Evolutionary conservation across 495 filamentous ascomycete species (phyloP).

Genomic region (Trichocladium antarcticum): DNA sequence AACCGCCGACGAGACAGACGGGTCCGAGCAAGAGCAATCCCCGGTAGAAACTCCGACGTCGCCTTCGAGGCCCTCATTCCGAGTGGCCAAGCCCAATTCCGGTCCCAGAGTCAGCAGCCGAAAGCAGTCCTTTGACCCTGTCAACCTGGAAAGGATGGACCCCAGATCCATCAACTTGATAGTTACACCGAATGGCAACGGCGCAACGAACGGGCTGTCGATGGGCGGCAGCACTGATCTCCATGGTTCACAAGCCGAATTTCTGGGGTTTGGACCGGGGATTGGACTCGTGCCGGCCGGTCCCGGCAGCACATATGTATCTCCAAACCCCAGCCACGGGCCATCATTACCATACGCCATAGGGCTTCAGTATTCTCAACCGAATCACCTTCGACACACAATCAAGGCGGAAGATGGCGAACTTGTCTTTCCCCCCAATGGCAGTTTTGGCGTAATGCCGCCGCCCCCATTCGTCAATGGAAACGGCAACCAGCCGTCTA

Average conservation of each 20-base stretch:
- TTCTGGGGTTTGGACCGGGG: constrained; percentile 1
- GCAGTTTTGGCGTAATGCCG: not conserved
- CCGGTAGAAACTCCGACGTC: constrained; percentile 26
- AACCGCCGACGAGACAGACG: not conserved
- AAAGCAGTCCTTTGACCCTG: constrained; percentile 37
- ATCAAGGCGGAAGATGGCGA: constrained; percentile 14
- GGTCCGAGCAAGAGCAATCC: constrained; percentile 7
- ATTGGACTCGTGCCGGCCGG: constrained; percentile 6
- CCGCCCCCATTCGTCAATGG: constrained; percentile 5
- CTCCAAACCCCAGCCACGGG: constrained; percentile 1
- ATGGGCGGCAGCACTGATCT: constrained; percentile 2
- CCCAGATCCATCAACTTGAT: constrained; percentile 32
- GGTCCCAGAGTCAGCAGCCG: constrained; percentile 22
- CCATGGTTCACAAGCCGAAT: not conserved
- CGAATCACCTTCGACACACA: constrained; percentile 8
- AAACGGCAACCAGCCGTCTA: constrained; percentile 4
- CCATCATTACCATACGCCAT: constrained; percentile 14
- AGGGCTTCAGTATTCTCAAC: constrained; percentile 9
- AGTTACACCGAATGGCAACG: constrained; percentile 8
- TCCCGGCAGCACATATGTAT: not conserved
- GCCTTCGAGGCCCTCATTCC: constrained; percentile 28
- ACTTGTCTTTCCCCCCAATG: constrained; percentile 3
- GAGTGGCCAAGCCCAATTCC: constrained; percentile 31
- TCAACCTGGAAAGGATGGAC: constrained; percentile 37
- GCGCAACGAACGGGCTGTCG: constrained; percentile 10